Base-by-base conservation (phyloP, 345 rosid genomes). In the Eucalyptus albens region DNA sequence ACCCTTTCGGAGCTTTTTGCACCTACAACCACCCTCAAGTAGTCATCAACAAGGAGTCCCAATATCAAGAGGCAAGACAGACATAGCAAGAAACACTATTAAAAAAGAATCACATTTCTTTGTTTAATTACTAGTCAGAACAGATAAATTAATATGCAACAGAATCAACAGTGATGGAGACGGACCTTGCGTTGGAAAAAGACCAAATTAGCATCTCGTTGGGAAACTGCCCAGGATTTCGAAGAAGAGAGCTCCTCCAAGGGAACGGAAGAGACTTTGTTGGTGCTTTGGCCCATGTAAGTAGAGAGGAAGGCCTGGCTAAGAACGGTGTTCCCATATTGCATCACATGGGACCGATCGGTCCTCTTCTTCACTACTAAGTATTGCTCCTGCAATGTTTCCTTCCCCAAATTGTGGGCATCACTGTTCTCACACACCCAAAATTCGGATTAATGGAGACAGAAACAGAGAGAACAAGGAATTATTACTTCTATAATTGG, bases 301-400 rank as follows among this genome's bases (percentile, higher is more conserved):
- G 90, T 59, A 16, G 80, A 90, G 24, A 95, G 90, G 50, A 90
- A 59, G 31, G 92, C 94, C 9, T 89, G 55, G 12, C 59, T 27
- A 21, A 95, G 89, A 69, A 67, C 37, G 55, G 44, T 26, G 82
- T 92, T 60, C 87, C 98, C 98, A 77, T 92, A 95, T 88, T 89
- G 92, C 93, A 90, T 92, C 7, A 95, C 97, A 91, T 96, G 96
- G 89, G 98, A 96, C 42, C 27, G 42, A 29, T 44, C n/a, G 33
- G 89, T 92, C 91, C 98, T 93, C 86, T 94, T 93, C 69, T 87
- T 91, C 31, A 93, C 97, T 90, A 89, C 86, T 69, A 81, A 50
- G 86, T 94, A 95, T 86, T 96, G 98, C 77, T 93, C 56, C 89
- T 88, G 50, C 55, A 96, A 89, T 22, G 95, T 93, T 91, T 96